Conservation (phyloP, 441 rosid genomes). For the Pelargonium myrrhifolium region DNA sequence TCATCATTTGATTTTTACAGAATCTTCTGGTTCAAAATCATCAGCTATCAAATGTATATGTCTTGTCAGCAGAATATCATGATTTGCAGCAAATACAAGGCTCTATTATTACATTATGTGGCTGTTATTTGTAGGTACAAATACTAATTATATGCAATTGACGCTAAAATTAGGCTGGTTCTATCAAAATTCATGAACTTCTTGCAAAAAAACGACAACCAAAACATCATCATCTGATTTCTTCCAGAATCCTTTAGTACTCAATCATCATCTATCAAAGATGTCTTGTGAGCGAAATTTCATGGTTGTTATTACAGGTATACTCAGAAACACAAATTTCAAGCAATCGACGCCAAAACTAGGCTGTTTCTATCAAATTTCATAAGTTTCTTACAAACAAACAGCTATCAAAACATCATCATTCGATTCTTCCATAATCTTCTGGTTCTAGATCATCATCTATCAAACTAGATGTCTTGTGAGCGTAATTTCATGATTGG, state of each 20-base stretch:
- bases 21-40: neutral
- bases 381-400: neutral
- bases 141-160: neutral
- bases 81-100: neutral
- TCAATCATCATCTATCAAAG: neutral
- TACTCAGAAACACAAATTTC: too few relatives aligned
- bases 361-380: neutral
- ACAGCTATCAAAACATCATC: neutral
- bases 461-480: too few relatives aligned
- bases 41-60: neutral
- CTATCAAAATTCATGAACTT: neutral
- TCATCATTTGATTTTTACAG: neutral
- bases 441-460: neutral
- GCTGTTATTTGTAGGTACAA: neutral
- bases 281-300: too few relatives aligned
- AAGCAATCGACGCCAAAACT: neutral
- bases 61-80: neutral
- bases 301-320: too few relatives aligned
- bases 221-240: neutral
- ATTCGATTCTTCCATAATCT: neutral
- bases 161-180: slow-evolving; percentile 1
- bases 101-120: neutral
- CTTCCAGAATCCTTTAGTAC: neutral
- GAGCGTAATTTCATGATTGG: too few relatives aligned
- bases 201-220: neutral